Evolutionary conservation across 73 alveolate species (phyloP).

Genomic region (Paramecium primaurelia): DNA sequence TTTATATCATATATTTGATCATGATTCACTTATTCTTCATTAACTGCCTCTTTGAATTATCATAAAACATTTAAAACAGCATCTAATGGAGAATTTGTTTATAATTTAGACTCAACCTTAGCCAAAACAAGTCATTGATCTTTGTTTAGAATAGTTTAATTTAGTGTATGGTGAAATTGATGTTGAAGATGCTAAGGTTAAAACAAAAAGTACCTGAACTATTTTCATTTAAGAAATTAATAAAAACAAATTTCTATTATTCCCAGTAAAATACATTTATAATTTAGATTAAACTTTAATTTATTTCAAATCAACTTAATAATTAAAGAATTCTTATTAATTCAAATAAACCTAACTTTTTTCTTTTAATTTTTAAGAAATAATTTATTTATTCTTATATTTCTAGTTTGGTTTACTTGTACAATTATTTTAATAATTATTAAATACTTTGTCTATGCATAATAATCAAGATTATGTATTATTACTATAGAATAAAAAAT

Average conservation of each 20-base stretch:
- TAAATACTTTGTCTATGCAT: too few species aligned
- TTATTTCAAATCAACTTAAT: background rate
- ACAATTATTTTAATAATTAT: too few species aligned
- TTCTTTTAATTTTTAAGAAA: too few species aligned
- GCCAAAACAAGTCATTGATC: background rate
- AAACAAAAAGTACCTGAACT: background rate
- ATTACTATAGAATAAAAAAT: background rate
- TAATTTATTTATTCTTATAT: too few species aligned
- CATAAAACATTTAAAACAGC: background rate
- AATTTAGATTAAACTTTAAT: background rate
- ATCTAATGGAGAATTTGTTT: background rate
- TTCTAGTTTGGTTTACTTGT: too few species aligned
- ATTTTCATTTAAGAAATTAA: background rate
- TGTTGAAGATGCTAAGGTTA: background rate
- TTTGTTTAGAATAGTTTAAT: background rate
- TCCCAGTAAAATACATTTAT: background rate
- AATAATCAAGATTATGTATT: background rate
- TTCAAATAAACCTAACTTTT: background rate
- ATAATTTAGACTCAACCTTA: background rate
- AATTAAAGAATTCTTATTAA: background rate
- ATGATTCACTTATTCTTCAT: slow-evolving; percentile 4
- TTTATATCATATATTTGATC: background rate
- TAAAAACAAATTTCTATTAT: background rate
- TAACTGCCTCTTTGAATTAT: background rate
- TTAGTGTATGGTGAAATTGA: background rate